These are phyloP conservation scores for Mrakia frigida DNA, from an alignment of 768 basidiomycete species.

Conservation along the genomic window DNA sequence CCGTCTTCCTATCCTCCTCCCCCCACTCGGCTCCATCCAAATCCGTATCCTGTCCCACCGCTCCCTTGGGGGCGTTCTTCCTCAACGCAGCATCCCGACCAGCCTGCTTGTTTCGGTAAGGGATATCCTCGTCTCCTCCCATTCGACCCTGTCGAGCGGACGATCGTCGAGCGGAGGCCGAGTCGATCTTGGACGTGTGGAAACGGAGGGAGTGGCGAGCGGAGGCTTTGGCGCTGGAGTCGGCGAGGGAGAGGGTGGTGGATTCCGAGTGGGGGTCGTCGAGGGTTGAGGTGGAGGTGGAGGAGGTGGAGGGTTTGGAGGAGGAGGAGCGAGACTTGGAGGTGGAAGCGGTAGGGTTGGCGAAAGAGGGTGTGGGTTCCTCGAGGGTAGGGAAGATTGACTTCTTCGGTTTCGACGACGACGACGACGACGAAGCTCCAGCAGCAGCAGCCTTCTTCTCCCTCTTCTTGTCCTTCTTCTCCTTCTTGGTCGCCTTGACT, in stretches of 20 bases:
- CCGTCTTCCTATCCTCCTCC: neutral
- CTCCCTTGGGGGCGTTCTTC: constrained; percentile 62
- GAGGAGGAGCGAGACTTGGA: constrained; percentile 30
- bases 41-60: constrained; percentile 47
- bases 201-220: constrained; percentile 80
- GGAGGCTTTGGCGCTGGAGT: constrained; percentile 75
- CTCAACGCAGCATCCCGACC: constrained; percentile 43
- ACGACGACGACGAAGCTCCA: neutral
- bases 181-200: constrained; percentile 87
- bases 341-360: constrained; percentile 43
- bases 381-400: constrained; percentile 49
- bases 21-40: constrained; percentile 44
- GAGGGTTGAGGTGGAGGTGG: constrained; percentile 30
- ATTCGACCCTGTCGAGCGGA: constrained; percentile 64
- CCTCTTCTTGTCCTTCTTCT: constrained; percentile 39
- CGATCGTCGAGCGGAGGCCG: constrained; percentile 66
- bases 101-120: constrained; percentile 66
- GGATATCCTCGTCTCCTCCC: constrained; percentile 93
- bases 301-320: constrained; percentile 7
- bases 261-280: constrained; percentile 63
- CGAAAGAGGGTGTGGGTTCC: constrained; percentile 55
- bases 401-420: constrained; percentile 48
- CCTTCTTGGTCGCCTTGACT: constrained; percentile 32
- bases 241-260: constrained; percentile 60
- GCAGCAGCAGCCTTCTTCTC: constrained; percentile 36